A percentile compares a stretch with the other conserved stretches of the same genome.
Conservation (phyloP, 2,329 filamentous ascomycete genomes). For the Fusarium circinatum region DNA sequence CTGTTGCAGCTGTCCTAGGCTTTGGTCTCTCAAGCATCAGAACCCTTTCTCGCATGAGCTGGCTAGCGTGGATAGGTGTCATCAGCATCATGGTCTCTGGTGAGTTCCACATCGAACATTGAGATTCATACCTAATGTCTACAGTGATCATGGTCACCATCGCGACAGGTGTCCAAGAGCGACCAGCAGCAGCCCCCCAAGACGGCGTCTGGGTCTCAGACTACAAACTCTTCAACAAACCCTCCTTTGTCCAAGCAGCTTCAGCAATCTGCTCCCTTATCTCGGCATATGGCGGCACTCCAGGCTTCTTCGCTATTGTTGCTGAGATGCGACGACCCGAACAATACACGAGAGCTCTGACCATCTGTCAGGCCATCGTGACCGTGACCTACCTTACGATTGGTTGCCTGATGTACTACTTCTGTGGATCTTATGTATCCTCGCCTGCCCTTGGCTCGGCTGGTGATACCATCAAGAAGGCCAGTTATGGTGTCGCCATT, state of each 20-base stretch:
- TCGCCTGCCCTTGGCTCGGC: slow-evolving; percentile 59
- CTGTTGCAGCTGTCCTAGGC: slow-evolving; percentile 44
- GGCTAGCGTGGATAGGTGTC: slow-evolving; percentile 45
- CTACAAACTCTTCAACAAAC: slow-evolving; percentile 46
- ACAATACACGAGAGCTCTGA: slow-evolving; percentile 40
- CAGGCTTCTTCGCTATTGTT: slow-evolving; percentile 48
- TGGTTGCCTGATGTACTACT: slow-evolving; percentile 56
- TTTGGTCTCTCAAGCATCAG: slow-evolving; percentile 47
- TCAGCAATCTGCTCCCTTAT: slow-evolving; percentile 47
- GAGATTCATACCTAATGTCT: neutral
- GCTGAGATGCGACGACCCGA: slow-evolving; percentile 48
- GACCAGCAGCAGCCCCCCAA: slow-evolving; percentile 23
- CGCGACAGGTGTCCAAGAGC: slow-evolving; percentile 33
- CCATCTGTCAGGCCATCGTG: slow-evolving; percentile 43
- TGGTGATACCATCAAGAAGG: slow-evolving; percentile 54
- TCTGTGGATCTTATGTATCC: slow-evolving; percentile 57
- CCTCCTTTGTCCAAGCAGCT: slow-evolving; percentile 47
- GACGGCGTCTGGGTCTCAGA: slow-evolving; percentile 44
- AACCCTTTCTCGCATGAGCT: slow-evolving; percentile 46
- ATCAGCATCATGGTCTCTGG: slow-evolving; percentile 27
- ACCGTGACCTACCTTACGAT: slow-evolving; percentile 49
- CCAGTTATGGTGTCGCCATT: slow-evolving; percentile 53
- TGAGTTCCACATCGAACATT: neutral
- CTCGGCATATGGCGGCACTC: slow-evolving; percentile 51
- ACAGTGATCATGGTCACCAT: slow-evolving; percentile 35